Evolutionary conservation across 345 rosid species (phyloP), one percentile per base, ranked within the genome.

Genomic region (Balakata baccata): DNA sequence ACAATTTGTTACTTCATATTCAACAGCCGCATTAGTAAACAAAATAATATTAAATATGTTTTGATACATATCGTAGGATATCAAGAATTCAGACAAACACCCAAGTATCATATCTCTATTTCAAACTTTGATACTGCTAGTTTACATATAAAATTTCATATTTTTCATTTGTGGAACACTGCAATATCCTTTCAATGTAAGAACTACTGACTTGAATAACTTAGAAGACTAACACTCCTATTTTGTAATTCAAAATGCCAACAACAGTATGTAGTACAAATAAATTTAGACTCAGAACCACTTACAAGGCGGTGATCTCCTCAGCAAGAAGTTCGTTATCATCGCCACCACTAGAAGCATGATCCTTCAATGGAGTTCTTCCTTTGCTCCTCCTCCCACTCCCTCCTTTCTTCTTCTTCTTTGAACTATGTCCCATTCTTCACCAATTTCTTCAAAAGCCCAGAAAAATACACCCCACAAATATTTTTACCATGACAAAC

Each of bases 301-400:
- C 88, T 84, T 86, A 94, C 98, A 94, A 84, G 84, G 95, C 98
- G 64, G 98, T 94, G 83, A 92, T 90, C 76, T 94, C 98, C 63
- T 94, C 97, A 13, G 92, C 72, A 22, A 94, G 95, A 78, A 90
- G 97, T 75, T 92, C 98, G 50, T 85, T 89, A 25, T 88, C 91
- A 29, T 81, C 91, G 20, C 76, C 86, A 66, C 78, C 77, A 29
- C 69, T 61, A 62, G 89, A 86, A 60, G 81, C 78, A 70, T 88
- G 86, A 73, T 92, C 97, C 65, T 88, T 94, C n/a, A 81, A 53
- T 20, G 84, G 87, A 76, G 86, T 82, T 76, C 89, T 79, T 77
- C 94, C 91, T 75, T 90, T 92, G 70, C 77, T 81, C 81, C 96
- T 81, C 80, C 87, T 84, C 53, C 82, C 86, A 37, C 88, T 68